Evolutionary conservation across 371 early-diverging fungal species (phyloP).

Genomic region (Thermomucor indicae-seudaticae): DNA sequence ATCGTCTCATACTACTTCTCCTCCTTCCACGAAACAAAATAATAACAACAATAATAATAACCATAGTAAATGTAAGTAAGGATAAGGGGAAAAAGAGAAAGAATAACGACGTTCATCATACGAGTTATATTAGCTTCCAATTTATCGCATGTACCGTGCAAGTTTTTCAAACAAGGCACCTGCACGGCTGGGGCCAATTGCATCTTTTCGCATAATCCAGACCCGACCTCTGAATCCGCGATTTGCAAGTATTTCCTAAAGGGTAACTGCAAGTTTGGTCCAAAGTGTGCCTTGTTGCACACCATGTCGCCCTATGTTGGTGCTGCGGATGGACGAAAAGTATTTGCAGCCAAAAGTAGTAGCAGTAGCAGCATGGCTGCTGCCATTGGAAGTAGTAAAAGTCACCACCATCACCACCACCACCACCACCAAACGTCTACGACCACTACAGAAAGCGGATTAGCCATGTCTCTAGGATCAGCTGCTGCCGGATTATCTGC

Average conservation of each 20-base stretch:
- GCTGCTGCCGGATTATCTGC: too few species aligned
- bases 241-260: conserved; percentile 78
- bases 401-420: too few species aligned
- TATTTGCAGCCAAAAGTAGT: too few species aligned
- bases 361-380: too few species aligned
- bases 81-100: not conserved
- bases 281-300: conserved; percentile 72
- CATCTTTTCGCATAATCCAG: conserved; percentile 71
- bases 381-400: too few species aligned
- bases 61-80: not conserved
- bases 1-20: not conserved
- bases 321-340: conserved; percentile 16
- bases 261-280: conserved; percentile 81
- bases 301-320: conserved; percentile 28
- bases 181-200: conserved; percentile 79
- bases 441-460: too few species aligned
- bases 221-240: conserved; percentile 49
- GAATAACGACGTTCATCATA: not conserved
- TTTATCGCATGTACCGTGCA: conserved; percentile 74
- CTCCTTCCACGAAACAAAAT: not conserved
- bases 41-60: not conserved
- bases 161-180: conserved; percentile 74
- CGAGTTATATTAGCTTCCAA: conserved; percentile 22
- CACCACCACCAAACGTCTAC: too few species aligned
- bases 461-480: too few species aligned